A percentile compares a stretch with the other conserved stretches of the same genome.
These are phyloP conservation scores for Marchantia paleacea DNA, from an alignment of 225 moss, liverwort and hornwort genomes.

Conservation along the genomic window DNA sequence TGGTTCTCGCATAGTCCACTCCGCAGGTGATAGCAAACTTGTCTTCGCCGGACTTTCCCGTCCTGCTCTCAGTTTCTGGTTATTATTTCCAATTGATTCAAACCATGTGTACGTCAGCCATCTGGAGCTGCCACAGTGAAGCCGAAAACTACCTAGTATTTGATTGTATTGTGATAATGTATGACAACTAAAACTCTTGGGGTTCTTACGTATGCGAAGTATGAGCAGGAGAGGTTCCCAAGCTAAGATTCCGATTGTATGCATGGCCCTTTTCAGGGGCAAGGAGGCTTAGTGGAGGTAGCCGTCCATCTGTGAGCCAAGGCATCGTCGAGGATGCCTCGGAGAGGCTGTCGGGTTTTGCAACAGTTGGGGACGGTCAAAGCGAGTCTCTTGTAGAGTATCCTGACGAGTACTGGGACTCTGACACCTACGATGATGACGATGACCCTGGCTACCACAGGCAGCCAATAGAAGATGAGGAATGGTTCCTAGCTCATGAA, in stretches of 20 bases:
- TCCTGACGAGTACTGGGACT: slow-evolving; percentile 94
- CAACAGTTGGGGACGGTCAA: slow-evolving; percentile 67
- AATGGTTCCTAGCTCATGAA: slow-evolving; percentile 96
- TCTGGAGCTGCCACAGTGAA: neutral
- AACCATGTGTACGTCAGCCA: neutral
- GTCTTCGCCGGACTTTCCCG: neutral
- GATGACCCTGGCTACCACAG: slow-evolving; percentile 97
- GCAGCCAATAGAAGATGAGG: slow-evolving; percentile 93
- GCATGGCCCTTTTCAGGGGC: slow-evolving; percentile 25
- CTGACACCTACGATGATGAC: slow-evolving; percentile 94
- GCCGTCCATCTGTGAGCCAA: slow-evolving; percentile 52
- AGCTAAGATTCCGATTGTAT: neutral
- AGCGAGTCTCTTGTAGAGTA: slow-evolving; percentile 73
- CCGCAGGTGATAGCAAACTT: neutral
- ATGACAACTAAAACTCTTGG: neutral
- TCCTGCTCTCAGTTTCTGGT: too few species aligned
- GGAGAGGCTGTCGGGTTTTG: slow-evolving; percentile 86
- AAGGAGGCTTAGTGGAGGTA: slow-evolving; percentile 49
- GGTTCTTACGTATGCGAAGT: neutral
- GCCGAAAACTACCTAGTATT: neutral
- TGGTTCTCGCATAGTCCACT: neutral
- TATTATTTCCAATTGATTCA: too few species aligned
- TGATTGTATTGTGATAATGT: neutral
- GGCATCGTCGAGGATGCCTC: slow-evolving; percentile 86
- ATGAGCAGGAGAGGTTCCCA: neutral